Percentiles rank a stretch among this genome's conserved stretches.
phyloP scores from a whole-genome alignment of 805 yeast species.

The Hanseniaspora lachancei region DNA sequence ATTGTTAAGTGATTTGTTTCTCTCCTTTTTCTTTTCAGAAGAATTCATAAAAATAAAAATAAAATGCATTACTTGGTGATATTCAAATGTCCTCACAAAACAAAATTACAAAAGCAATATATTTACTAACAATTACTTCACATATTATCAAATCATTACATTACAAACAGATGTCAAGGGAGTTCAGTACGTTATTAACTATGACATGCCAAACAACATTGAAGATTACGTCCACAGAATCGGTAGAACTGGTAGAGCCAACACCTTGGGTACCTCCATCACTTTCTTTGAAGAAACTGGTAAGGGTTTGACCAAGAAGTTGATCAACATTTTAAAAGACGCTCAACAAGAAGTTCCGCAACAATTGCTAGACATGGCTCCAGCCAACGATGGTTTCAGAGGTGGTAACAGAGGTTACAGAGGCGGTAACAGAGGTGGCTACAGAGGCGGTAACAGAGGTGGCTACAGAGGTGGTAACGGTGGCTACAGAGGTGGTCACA shows the following conservation, averaged over 20 bases:
- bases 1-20: too few relatives aligned
- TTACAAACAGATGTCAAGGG: slow-evolving; percentile 79
- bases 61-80: too few relatives aligned
- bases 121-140: slow-evolving; percentile 10
- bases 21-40: too few relatives aligned
- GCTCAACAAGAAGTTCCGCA: slow-evolving; percentile 86
- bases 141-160: neutral
- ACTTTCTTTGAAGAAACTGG: slow-evolving; percentile 85
- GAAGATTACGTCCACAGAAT: slow-evolving; percentile 98
- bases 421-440: slow-evolving; percentile 32
- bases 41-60: too few relatives aligned
- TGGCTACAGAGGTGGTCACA: slow-evolving; percentile 29
- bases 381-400: slow-evolving; percentile 47
- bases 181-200: slow-evolving; percentile 83
- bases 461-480: slow-evolving; percentile 28
- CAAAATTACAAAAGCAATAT: neutral
- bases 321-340: slow-evolving; percentile 81
- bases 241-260: slow-evolving; percentile 99
- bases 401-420: slow-evolving; percentile 40
- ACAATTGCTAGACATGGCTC: slow-evolving; percentile 61
- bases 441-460: slow-evolving; percentile 29
- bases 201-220: slow-evolving; percentile 94
- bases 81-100: too few relatives aligned
- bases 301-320: slow-evolving; percentile 77
- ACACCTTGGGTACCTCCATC: slow-evolving; percentile 87